A percentile compares a stretch with the other conserved stretches of the same genome.
These are phyloP conservation scores for Calonectria pseudoturangicola DNA, from an alignment of 2,329 filamentous ascomycete genomes.

Conservation along the genomic window DNA sequence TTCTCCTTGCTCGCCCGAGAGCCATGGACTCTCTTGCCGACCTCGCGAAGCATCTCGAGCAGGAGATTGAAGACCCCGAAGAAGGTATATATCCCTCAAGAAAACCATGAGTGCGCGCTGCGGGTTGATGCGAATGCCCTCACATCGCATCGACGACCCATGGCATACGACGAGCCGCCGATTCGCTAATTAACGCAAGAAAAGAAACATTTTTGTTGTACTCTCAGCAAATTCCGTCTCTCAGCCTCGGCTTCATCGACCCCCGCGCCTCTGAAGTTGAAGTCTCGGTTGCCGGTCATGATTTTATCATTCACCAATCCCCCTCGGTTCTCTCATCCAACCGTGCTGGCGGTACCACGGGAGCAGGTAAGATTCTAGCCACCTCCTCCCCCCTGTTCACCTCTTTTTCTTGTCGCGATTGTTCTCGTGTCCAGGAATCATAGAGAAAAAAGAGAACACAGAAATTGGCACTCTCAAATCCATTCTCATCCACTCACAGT, in stretches of 20 bases:
- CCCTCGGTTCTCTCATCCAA: constrained; percentile 87
- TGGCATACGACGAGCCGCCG: no score
- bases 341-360: constrained; percentile 76
- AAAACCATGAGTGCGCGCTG: not conserved
- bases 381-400: not conserved
- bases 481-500: constrained; percentile 68
- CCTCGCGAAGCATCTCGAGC: constrained; percentile 60
- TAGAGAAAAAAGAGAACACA: not conserved
- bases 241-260: constrained; percentile 90
- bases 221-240: constrained; percentile 82
- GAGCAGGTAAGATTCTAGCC: constrained; percentile 64
- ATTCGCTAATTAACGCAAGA: not conserved
- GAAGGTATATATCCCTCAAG: constrained; percentile 61
- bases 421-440: not conserved
- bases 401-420: not conserved
- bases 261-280: constrained; percentile 79
- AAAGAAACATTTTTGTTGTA: constrained; percentile 93
- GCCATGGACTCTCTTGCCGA: constrained; percentile 45
- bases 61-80: constrained; percentile 69
- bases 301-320: constrained; percentile 88
- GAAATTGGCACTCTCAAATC: constrained; percentile 7
- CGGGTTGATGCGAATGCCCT: constrained; percentile 7
- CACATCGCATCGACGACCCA: constrained; percentile 8
- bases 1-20: not conserved
- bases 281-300: constrained; percentile 79